A percentile compares a stretch with the other conserved stretches of the same genome.
Conservation (phyloP, 202 grass and related monocot genomes). For the Cymbopogon flexuosus region DNA sequence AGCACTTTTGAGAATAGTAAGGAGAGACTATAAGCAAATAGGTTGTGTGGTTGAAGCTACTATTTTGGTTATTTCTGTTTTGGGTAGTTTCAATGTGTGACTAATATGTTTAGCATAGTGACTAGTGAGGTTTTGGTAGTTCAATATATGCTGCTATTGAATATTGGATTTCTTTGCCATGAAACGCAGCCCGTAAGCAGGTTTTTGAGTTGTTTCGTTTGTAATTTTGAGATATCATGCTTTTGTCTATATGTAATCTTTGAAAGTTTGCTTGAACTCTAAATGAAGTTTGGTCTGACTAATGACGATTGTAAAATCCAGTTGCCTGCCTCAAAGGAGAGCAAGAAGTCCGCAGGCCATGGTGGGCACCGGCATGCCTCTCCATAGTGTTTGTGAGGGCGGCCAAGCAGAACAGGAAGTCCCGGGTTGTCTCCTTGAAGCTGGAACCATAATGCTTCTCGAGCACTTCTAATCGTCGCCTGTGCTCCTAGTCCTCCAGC, state of each 20-base stretch:
- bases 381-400: conserved; percentile 78
- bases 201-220: neutral
- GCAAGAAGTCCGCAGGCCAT: conserved; percentile 82
- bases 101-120: neutral
- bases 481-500: neutral
- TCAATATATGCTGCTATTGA: neutral
- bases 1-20: neutral
- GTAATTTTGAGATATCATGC: neutral
- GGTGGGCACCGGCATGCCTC: conserved; percentile 86
- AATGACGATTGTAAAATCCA: conserved; percentile 33
- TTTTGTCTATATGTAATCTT: neutral
- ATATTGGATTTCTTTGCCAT: neutral
- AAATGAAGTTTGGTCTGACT: conserved; percentile 4
- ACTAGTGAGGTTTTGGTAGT: neutral
- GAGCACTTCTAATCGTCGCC: neutral
- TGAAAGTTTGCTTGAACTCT: neutral
- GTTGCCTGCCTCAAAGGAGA: conserved; percentile 92
- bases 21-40: neutral
- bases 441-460: conserved; percentile 47
- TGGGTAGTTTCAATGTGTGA: neutral
- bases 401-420: conserved; percentile 74
- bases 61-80: neutral
- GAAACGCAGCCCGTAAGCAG: neutral
- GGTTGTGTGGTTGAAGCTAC: neutral
- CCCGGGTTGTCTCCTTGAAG: conserved; percentile 86